Percentiles rank a stretch among this genome's conserved stretches.
Evolutionary conservation across 2,329 filamentous ascomycete species (phyloP).

Genomic region (Fusarium annulatum): DNA sequence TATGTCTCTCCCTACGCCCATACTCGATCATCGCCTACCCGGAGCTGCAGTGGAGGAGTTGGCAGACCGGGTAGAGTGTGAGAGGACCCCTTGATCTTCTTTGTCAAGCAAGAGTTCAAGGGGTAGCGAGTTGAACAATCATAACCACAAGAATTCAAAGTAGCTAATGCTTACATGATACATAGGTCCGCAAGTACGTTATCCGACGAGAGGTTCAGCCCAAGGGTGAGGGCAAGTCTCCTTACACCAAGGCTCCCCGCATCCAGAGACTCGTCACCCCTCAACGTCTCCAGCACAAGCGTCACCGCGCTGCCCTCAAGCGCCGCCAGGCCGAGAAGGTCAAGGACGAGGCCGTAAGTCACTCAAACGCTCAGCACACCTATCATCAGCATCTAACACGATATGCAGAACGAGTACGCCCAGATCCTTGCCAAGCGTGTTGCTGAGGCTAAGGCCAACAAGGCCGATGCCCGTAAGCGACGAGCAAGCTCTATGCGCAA

Average conservation of each 20-base stretch:
- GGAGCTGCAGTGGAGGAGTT: constrained; percentile 57
- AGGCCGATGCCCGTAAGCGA: constrained; percentile 95
- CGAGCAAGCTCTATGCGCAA: constrained; percentile 95
- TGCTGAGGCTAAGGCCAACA: constrained; percentile 92
- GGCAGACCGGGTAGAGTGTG: constrained; percentile 69
- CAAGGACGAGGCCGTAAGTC: constrained; percentile 97
- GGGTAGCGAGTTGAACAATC: constrained; percentile 40
- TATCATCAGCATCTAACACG: background rate
- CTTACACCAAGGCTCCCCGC: constrained; percentile 99
- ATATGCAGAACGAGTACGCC: constrained; percentile 90
- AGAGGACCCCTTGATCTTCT: constrained; percentile 53
- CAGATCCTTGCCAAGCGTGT: constrained; percentile 97
- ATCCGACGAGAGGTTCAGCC: constrained; percentile 98
- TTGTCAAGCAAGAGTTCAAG: constrained; percentile 12
- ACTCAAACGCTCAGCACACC: no score
- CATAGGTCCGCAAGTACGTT: constrained; percentile 98
- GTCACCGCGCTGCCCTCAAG: constrained; percentile 97
- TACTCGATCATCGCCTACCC: constrained; percentile 77
- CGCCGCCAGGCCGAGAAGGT: constrained; percentile 95
- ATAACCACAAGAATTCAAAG: constrained; percentile 29
- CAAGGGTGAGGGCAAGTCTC: constrained; percentile 96
- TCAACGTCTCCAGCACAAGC: constrained; percentile 99
- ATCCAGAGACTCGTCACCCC: constrained; percentile 99
- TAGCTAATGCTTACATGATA: constrained; percentile 54
- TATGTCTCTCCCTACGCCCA: constrained; percentile 74